Evolutionary conservation across 2,329 filamentous ascomycete species (phyloP), one percentile per base, ranked within the genome.

Genomic region (Colletotrichum endophyticum): DNA sequence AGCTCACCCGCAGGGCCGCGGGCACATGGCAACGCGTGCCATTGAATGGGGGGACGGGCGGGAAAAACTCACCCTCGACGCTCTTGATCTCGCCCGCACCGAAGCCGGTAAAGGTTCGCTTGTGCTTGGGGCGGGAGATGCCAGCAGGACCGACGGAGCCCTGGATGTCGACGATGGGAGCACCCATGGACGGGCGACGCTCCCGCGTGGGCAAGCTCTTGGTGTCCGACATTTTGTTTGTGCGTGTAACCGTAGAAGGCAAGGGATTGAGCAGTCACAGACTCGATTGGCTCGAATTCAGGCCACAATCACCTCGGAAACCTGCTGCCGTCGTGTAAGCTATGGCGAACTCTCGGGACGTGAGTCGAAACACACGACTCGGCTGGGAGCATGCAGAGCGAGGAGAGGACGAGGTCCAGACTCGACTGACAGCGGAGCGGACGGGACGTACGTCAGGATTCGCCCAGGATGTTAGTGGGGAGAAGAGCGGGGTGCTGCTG

Each of bases 81-180:
- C 87, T 94, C 89, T 98, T 98, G 89, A 98, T 98, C 84, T 99
- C 97, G 44, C 92, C 89, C 32, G 96, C 91, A 39, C 96, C 96
- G 83, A 99, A 97, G 11, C 97, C 97, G 12, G 97, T 99, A 79
- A 95, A 95, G n/a, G 96, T 99, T 80, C 97, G 92, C 90, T 95
- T 98, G 88, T 99, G 97, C 88, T 99, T 99, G 62, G 97, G 97
- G 77, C 97, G 91, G 30, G 91, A 92, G 86, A 94, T 93, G 84
- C 98, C 96, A 57, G 93, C 94, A 56, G 96, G 95, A n/a, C 94
- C 94, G 73, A 98, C 92, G 22, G 95, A 94, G 79, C 96, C 96
- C 85, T 95, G 91, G 78, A 99, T 93, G 83, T 98, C 95, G 79
- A 95, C 92, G 80, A 98, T 93, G 63, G 96, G 96, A 80, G 95